These are phyloP conservation scores for Rhodofomes roseus DNA, from an alignment of 1,284 basidiomycete genomes.

Conservation along the genomic window DNA sequence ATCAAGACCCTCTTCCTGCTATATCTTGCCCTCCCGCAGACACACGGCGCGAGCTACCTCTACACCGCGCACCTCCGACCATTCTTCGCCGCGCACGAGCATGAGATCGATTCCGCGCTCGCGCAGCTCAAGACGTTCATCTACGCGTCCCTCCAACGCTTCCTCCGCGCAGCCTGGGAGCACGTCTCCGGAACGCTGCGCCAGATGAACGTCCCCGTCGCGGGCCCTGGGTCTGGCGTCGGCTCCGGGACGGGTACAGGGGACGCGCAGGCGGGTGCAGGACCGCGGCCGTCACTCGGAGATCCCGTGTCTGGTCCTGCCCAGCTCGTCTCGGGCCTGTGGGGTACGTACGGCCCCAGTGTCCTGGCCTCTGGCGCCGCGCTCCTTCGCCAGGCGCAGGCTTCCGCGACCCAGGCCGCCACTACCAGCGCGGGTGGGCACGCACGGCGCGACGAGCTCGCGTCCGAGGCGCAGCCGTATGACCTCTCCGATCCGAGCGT, in stretches of 20 bases:
- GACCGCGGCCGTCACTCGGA: slow-evolving; percentile 39
- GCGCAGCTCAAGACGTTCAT: slow-evolving; percentile 55
- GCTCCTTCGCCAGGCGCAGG: slow-evolving; percentile 45
- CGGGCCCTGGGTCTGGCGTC: slow-evolving; percentile 17
- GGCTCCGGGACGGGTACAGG: slow-evolving; percentile 24
- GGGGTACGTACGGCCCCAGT: slow-evolving; percentile 71
- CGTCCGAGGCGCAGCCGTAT: slow-evolving; percentile 35
- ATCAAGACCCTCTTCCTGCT: slow-evolving; percentile 83
- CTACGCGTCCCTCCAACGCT: slow-evolving; percentile 64
- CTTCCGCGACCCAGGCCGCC: slow-evolving; percentile 15
- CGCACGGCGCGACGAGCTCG: slow-evolving; percentile 48
- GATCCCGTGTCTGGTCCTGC: slow-evolving; percentile 62
- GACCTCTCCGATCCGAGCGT: slow-evolving; percentile 24
- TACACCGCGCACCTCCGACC: slow-evolving; percentile 77
- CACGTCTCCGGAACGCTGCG: slow-evolving; percentile 45
- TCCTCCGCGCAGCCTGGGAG: slow-evolving; percentile 60
- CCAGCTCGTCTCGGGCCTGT: slow-evolving; percentile 60
- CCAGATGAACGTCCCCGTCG: slow-evolving; percentile 24
- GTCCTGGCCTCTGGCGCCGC: slow-evolving; percentile 64
- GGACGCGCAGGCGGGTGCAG: slow-evolving; percentile 29
- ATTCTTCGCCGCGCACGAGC: slow-evolving; percentile 74
- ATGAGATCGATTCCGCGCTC: slow-evolving; percentile 75
- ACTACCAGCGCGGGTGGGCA: slow-evolving; percentile 15
- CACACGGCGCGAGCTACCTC: slow-evolving; percentile 77
- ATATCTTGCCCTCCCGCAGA: slow-evolving; percentile 89